Evolutionary conservation across 2,329 filamentous ascomycete species (phyloP), one percentile per base, ranked within the genome.

Genomic region (Beauveria pseudobassiana): DNA sequence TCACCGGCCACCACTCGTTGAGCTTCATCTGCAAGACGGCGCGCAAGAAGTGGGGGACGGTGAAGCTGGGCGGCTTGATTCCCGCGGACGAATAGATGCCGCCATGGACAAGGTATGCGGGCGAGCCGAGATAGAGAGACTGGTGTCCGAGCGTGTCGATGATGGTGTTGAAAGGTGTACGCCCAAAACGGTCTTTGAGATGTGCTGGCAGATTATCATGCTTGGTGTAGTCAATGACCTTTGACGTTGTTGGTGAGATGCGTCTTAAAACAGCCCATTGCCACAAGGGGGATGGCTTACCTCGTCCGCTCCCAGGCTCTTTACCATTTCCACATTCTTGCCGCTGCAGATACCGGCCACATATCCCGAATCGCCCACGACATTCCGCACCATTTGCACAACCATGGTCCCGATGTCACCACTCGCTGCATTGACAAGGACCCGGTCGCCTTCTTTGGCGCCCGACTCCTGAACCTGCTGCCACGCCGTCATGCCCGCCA

Each of bases 91-190:
- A 72, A 64, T 78, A 82, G 22, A 72, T 67, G 54, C 69, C 74
- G 1, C 67, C 63, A 0, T 71, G 67, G 45, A 72, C 70, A 40
- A 82, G 72, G 63, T 77, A 82, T 4, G 59, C 43, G 1, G 74
- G 66, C 8, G 72, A 76, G 22, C 76, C 63, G 9, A 66, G 62
- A 66, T 78, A 83, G 22, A 84, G 70, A 2, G 76, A 67, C 51
- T 82, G 78, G 24, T 74, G 74, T 14, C 82, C 81, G 5, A 79
- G 73, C 50, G 77, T 78, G 65, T 84, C 82, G 50, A 82, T 73
- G 57, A 83, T 76, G 49, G 76, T 66, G 66, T 82, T 74, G 50
- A 78, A 75, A 0, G 71, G 63, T n/a, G 64, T 38, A 24, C 64
- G 42, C 3, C 64, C 67, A 66, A 73, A 79, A 50, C 65, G 56